Percentiles rank a stretch among this genome's conserved stretches.
Conservation (phyloP, 768 basidiomycete genomes). For the Paxillus rubicundulus region DNA sequence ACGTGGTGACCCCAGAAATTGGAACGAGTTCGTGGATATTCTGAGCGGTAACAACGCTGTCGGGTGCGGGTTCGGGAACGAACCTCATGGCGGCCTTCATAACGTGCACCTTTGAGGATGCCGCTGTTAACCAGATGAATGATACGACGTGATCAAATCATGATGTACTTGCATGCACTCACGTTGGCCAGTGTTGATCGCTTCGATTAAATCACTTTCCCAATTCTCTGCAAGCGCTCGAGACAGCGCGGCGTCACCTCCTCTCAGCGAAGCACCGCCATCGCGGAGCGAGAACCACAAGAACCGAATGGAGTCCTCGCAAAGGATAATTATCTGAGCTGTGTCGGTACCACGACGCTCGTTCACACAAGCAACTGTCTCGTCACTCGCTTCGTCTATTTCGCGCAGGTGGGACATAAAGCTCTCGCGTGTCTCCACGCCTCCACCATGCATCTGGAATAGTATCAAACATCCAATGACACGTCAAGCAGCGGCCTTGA, state of each 20-base stretch:
- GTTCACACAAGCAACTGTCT: conserved; percentile 18
- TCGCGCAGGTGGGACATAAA: conserved; percentile 16
- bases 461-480: background rate
- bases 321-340: conserved; percentile 23
- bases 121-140: background rate
- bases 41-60: too few relatives aligned
- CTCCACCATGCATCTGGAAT: conserved; percentile 23
- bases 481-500: background rate
- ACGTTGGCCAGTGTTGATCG: conserved; percentile 21
- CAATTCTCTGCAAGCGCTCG: conserved; percentile 17
- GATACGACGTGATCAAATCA: background rate
- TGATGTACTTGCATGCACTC: conserved; percentile 5
- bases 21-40: too few relatives aligned
- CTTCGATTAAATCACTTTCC: conserved; percentile 11
- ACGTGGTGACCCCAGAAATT: too few relatives aligned
- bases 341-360: conserved; percentile 26
- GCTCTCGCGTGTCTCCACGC: conserved; percentile 19
- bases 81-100: background rate
- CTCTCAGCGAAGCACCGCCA: conserved; percentile 21
- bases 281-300: conserved; percentile 32
- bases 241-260: conserved; percentile 14
- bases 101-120: conserved; percentile 1
- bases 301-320: conserved; percentile 22
- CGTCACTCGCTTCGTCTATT: conserved; percentile 11
- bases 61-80: background rate